These are phyloP conservation scores for Perkinsus marinus DNA, from an alignment of 169 alveolate species.

Conservation along the genomic window DNA sequence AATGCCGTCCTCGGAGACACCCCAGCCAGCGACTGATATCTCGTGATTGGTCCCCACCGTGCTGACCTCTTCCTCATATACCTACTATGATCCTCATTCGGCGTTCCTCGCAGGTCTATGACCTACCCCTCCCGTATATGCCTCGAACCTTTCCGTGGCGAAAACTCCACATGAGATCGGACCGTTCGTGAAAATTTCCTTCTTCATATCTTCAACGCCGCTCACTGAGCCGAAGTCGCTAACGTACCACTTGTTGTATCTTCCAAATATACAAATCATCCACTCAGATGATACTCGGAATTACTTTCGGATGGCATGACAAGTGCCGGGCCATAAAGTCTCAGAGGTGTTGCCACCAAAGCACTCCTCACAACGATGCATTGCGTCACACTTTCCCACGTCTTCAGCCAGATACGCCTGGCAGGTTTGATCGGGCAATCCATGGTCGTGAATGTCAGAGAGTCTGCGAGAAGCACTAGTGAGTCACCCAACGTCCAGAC, in stretches of 20 bases:
- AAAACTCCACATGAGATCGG: constrained; percentile 54
- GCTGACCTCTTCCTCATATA: background rate
- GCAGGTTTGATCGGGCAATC: constrained; percentile 50
- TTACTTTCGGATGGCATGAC: constrained; percentile 35
- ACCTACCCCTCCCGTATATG: constrained; percentile 46
- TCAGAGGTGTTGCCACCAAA: background rate
- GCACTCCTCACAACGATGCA: constrained; percentile 33
- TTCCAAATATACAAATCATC: no score
- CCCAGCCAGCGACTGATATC: constrained; percentile 52
- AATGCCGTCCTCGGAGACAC: constrained; percentile 24
- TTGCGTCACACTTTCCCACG: constrained; percentile 23
- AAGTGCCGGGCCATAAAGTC: constrained; percentile 2
- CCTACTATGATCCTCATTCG: constrained; percentile 4
- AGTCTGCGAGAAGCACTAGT: background rate
- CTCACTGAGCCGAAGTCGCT: constrained; percentile 31
- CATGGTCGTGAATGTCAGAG: constrained; percentile 3
- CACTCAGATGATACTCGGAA: background rate
- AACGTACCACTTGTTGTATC: constrained; percentile 27
- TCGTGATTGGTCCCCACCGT: constrained; percentile 26
- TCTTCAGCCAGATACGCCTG: constrained; percentile 42
- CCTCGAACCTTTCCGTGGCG: constrained; percentile 36
- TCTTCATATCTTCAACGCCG: constrained; percentile 46
- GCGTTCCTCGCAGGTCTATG: background rate
- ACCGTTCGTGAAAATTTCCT: constrained; percentile 43
- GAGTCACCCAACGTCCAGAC: background rate